Conservation (phyloP, 768 basidiomycete genomes). For the Trametes villosa region DNA sequence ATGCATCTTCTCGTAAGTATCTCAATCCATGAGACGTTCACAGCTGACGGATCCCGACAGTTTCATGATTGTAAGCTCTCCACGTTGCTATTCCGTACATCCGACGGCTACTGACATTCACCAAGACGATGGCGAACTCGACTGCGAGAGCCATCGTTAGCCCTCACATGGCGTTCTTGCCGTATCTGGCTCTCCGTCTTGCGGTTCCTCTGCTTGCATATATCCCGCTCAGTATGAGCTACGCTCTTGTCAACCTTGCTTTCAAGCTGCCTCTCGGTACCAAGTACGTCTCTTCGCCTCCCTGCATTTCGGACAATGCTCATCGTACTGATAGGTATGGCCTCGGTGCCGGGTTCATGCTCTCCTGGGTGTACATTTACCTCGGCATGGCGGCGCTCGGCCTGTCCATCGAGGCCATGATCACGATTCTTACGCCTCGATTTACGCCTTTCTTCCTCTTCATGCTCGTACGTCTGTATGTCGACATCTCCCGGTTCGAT, state of each 20-base stretch:
- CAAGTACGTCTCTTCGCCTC: constrained; percentile 29
- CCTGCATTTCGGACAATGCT: background rate
- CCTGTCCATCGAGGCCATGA: constrained; percentile 39
- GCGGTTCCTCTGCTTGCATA: constrained; percentile 41
- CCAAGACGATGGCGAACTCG: constrained; percentile 38
- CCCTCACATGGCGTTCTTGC: constrained; percentile 41
- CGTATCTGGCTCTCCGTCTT: constrained; percentile 42
- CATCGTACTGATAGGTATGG: constrained; percentile 16
- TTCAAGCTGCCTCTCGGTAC: constrained; percentile 48
- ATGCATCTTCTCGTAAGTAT: constrained; percentile 34
- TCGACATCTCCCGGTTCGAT: background rate
- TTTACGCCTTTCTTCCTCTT: constrained; percentile 41
- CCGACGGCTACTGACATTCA: background rate
- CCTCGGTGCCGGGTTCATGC: constrained; percentile 31
- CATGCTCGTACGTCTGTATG: constrained; percentile 30
- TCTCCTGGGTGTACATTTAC: constrained; percentile 38
- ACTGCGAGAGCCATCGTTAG: constrained; percentile 37
- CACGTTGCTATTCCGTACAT: no score
- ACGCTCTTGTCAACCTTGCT: constrained; percentile 48
- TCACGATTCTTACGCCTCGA: constrained; percentile 38
- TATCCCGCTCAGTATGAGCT: constrained; percentile 44
- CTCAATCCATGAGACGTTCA: background rate
- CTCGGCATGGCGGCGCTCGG: constrained; percentile 40
- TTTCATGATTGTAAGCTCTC: constrained; percentile 33
- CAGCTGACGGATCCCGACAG: constrained; percentile 10